Base-by-base conservation (phyloP, 768 basidiomycete genomes). In the Boletus patriciae region DNA sequence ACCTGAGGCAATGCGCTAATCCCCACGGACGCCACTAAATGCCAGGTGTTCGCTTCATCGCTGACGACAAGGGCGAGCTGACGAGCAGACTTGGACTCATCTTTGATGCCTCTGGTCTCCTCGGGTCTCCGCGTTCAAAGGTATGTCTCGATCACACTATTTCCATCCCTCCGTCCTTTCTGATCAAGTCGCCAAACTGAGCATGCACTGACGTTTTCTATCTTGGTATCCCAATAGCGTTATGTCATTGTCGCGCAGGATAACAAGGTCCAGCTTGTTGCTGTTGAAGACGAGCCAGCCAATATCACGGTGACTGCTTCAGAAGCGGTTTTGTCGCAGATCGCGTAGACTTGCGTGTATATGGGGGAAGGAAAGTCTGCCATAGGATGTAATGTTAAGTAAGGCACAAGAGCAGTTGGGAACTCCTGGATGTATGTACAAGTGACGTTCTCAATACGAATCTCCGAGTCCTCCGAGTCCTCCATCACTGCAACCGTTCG, bases 101-200 rank as follows among this genome's bases (percentile, higher is more conserved):
- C 37, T 85, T 87, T 57, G 85, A 89, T 59, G 87, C 82, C 1
- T 78, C 84, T 10, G 72, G 75, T 4, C 66, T 84, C 15, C 80
- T 93, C 15, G 90, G 90, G 19, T 81, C 79, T 11, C 81, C 82
- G 1, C 86, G 90, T 43, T 81, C 86, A 48, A 87, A 86, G 79
- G 85, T 83, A 61, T 33, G 70, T 25, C 1, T 37, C 6, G 27
- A 23, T 27, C 4, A 29, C 2, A 29, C 9, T 2, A 31, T 31
- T 16, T 36, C n/a, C 13, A 13, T 45, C 23, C 31, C 18, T n/a
- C 18, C 9, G 45, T 56, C 54, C 21, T 23, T 29, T 18, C 18
- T 31, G 19, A 16, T 46, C 13, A 6, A 19, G 12, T 33, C 11
- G 19, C 12, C 3, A 5, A 21, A 6, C 15, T 2, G 27, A 27